These are phyloP conservation scores for Hexamita inflata DNA, from an alignment of 208 protist genomes.

Conservation along the genomic window DNA sequence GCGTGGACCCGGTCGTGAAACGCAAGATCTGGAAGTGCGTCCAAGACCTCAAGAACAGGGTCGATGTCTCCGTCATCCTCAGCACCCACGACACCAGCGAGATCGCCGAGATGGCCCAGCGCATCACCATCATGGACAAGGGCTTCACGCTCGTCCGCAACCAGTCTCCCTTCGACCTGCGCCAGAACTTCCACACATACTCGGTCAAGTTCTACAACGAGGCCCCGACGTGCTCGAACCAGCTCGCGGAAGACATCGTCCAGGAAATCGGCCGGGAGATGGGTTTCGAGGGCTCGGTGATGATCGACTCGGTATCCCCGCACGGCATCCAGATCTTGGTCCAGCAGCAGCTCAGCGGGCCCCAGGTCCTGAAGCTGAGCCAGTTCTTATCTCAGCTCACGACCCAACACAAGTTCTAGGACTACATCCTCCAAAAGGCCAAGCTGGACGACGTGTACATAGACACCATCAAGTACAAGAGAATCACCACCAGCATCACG, in stretches of 20 bases:
- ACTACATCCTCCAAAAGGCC: too few relatives aligned
- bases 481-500: too few relatives aligned
- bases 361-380: neutral
- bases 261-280: neutral
- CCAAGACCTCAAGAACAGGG: neutral
- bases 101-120: neutral
- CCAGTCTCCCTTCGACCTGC: neutral
- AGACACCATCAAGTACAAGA: too few relatives aligned
- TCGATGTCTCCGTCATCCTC: neutral
- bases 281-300: neutral
- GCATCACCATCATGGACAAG: neutral
- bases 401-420: too few relatives aligned
- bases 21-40: slow-evolving; percentile 7
- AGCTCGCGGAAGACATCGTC: neutral
- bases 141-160: neutral
- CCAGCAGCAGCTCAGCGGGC: neutral
- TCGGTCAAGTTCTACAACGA: neutral
- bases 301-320: neutral
- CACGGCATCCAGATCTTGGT: neutral
- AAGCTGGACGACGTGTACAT: too few relatives aligned
- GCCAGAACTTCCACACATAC: neutral
- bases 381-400: neutral
- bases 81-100: slow-evolving; percentile 2
- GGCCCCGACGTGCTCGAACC: neutral
- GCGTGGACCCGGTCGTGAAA: slow-evolving; percentile 20